These are phyloP conservation scores for Podila verticillata DNA, from an alignment of 192 early-diverging fungal genomes.

Conservation along the genomic window DNA sequence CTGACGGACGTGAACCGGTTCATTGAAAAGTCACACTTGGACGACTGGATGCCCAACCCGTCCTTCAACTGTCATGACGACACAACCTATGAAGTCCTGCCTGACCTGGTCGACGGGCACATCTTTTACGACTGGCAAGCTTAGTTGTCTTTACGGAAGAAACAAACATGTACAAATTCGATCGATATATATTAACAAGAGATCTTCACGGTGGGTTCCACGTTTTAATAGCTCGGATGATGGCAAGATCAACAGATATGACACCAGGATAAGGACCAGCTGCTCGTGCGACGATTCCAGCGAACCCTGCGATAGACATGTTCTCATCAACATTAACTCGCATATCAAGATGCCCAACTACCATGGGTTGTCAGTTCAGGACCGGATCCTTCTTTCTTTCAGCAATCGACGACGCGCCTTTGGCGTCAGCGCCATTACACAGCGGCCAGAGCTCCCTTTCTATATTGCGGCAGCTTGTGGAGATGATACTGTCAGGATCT, in stretches of 20 bases:
- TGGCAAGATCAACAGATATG: constrained; percentile 55
- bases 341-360: neutral
- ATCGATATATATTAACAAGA: neutral
- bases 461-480: constrained; percentile 60
- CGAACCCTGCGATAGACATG: constrained; percentile 40
- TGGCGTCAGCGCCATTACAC: constrained; percentile 55
- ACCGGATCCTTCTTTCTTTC: constrained; percentile 11
- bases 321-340: constrained; percentile 53
- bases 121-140: constrained; percentile 57
- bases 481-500: constrained; percentile 61
- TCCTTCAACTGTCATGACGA: constrained; percentile 55
- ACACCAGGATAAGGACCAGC: constrained; percentile 50
- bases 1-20: constrained; percentile 59
- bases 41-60: constrained; percentile 30
- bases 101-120: constrained; percentile 51
- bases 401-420: constrained; percentile 7
- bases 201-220: neutral
- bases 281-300: constrained; percentile 27
- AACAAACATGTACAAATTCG: no score
- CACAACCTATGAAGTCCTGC: constrained; percentile 60
- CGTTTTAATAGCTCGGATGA: constrained; percentile 50
- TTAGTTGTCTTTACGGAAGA: neutral
- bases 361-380: neutral
- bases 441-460: constrained; percentile 52
- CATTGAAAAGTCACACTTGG: constrained; percentile 12